These are phyloP conservation scores for Trichocladium uniseriatum DNA, from an alignment of 495 filamentous ascomycete genomes.

Conservation along the genomic window DNA sequence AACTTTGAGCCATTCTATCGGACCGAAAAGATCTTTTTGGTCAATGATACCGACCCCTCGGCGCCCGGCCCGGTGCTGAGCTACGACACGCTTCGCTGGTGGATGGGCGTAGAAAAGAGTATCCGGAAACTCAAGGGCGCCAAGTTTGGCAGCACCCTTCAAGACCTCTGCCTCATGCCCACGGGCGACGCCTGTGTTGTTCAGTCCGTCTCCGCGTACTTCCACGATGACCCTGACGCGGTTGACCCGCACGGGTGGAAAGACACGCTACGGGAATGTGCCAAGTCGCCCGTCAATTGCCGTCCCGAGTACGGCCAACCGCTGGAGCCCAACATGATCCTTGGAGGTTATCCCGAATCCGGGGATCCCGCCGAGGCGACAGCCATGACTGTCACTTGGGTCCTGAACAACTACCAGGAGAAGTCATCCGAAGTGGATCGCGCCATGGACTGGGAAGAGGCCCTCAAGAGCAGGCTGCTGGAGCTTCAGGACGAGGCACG, in stretches of 20 bases:
- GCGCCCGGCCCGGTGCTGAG: conserved; percentile 67
- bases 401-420: conserved; percentile 80
- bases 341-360: conserved; percentile 66
- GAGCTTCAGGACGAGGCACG: conserved; percentile 71
- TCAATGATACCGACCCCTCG: conserved; percentile 65
- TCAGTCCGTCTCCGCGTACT: conserved; percentile 82
- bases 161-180: conserved; percentile 90
- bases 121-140: conserved; percentile 60
- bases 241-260: conserved; percentile 61
- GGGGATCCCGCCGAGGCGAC: conserved; percentile 61
- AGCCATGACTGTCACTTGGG: conserved; percentile 88
- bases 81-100: conserved; percentile 85
- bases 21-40: conserved; percentile 83
- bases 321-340: conserved; percentile 69
- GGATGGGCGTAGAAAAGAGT: conserved; percentile 80
- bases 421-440: conserved; percentile 55
- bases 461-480: conserved; percentile 58
- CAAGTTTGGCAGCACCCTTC: conserved; percentile 52
- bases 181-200: conserved; percentile 85
- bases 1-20: conserved; percentile 95
- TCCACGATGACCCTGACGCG: conserved; percentile 50
- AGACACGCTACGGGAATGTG: conserved; percentile 57
- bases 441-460: conserved; percentile 84
- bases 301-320: conserved; percentile 82
- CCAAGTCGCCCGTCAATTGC: conserved; percentile 68